These are phyloP conservation scores for Elongisporangium senticosum DNA, from an alignment of 352 stramenopile species.

Conservation along the genomic window DNA sequence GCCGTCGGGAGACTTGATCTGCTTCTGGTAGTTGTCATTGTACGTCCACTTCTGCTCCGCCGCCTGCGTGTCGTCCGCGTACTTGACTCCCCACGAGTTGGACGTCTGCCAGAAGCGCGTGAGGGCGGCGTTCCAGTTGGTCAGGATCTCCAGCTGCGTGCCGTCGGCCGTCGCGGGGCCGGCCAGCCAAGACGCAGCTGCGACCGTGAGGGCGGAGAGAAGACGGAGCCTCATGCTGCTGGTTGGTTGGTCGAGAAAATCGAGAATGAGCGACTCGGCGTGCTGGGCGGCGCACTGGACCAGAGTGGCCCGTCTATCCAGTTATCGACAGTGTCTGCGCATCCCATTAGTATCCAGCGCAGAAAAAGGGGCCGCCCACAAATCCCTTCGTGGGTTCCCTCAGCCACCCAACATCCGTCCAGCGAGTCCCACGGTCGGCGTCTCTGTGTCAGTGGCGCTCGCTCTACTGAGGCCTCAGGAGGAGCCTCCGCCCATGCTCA, in stretches of 20 bases:
- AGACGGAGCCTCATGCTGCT: neutral
- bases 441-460: neutral
- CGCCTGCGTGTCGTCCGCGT: neutral
- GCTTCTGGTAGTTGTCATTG: neutral
- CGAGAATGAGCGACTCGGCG: constrained; percentile 4
- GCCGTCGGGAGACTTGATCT: neutral
- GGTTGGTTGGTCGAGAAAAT: constrained; percentile 2
- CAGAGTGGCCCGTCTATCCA: neutral
- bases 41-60: neutral
- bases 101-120: neutral
- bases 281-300: neutral
- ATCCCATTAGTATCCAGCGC: neutral
- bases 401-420: neutral
- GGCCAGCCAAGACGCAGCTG: neutral
- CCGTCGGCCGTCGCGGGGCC: neutral
- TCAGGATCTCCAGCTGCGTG: neutral
- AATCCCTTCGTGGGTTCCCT: neutral
- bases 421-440: neutral
- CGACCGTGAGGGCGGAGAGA: neutral
- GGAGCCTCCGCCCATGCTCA: neutral
- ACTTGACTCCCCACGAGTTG: neutral
- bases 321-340: neutral
- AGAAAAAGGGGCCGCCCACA: neutral
- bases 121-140: neutral
- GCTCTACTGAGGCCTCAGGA: neutral